A percentile compares a stretch with the other conserved stretches of the same genome.
Conservation (phyloP, 192 early-diverging fungal genomes). For the Gonapodya prolifera region DNA sequence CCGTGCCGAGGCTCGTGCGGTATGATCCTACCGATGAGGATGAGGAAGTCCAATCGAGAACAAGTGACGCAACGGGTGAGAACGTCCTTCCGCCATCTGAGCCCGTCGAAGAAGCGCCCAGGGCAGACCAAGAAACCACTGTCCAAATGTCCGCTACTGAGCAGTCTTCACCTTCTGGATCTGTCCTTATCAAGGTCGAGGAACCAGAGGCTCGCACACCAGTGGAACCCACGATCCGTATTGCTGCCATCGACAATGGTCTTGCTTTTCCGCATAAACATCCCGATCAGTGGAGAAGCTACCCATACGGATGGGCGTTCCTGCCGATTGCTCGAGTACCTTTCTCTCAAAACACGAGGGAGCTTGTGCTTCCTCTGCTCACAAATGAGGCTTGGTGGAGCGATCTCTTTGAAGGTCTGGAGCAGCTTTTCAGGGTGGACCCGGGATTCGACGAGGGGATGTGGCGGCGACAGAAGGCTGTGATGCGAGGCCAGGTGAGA, state of each 20-base stretch:
- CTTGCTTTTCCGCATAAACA: conserved; percentile 90
- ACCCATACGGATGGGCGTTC: conserved; percentile 82
- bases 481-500: conserved; percentile 66
- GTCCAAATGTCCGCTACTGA: too few species aligned
- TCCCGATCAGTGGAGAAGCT: conserved; percentile 74
- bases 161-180: too few species aligned
- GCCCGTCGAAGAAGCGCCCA: too few species aligned
- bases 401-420: conserved; percentile 53
- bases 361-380: conserved; percentile 51
- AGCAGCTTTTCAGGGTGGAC: conserved; percentile 54
- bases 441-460: conserved; percentile 65
- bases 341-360: conserved; percentile 57
- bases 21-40: not conserved
- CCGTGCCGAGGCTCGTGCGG: not conserved
- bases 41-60: too few species aligned
- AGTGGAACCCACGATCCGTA: conserved; percentile 27
- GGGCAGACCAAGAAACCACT: too few species aligned
- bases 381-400: conserved; percentile 67
- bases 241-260: conserved; percentile 88
- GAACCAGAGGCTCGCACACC: not conserved
- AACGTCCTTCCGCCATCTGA: too few species aligned
- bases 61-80: too few species aligned
- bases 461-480: conserved; percentile 67
- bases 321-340: conserved; percentile 51
- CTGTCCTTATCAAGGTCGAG: too few species aligned